Base-by-base conservation (phyloP, 176 grass and related monocot genomes). In the Neostapfia colusana region DNA sequence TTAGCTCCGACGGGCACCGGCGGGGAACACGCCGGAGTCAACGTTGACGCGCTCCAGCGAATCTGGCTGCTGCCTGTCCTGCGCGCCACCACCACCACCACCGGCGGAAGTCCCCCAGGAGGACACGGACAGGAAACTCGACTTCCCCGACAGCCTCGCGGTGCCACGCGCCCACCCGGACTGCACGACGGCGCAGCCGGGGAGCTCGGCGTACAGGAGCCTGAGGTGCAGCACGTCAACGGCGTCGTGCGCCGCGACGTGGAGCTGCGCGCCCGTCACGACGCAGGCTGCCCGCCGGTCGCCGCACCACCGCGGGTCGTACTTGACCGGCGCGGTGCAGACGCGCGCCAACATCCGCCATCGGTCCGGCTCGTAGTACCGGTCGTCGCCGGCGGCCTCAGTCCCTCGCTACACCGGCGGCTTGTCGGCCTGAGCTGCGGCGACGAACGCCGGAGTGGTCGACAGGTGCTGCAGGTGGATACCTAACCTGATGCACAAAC, bases 391-490 rank as follows among this genome's bases (percentile, higher is more conserved):
- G 23, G 84, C 79, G 39, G n/a, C 50, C 18, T 92, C 89, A 11
- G 84, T 71, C n/a, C 87, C 81, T 23, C 79, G 81, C 93, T 87
- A 96, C 31, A 42, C 44, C 44, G 78, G 81, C 21, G 78, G 51
- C 24, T 66, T 77, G 55, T 74, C 45, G 2, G 55, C 14, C 28
- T 44, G 64, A 63, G 45, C 75, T 39, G 20, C 72, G 42, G 70
- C 61, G 71, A 96, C 71, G 82, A 96, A 92, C 73, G 62, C 15
- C 3, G 93, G 93, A 0, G 82, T 92, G 49, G 80, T 53, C 65
- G 69, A 83, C 17, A 96, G 72, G 87, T 96, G 89, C 79, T 96
- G 78, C 68, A 96, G 74, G 82, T 96, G 93, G 76, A 96, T 69
- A 35, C 81, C 93, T 73, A 91, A 75, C 84, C 89, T 82, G 85